Evolutionary conservation across 202 grass and related monocot species (phyloP).

Genomic region (Carex arenaria): DNA sequence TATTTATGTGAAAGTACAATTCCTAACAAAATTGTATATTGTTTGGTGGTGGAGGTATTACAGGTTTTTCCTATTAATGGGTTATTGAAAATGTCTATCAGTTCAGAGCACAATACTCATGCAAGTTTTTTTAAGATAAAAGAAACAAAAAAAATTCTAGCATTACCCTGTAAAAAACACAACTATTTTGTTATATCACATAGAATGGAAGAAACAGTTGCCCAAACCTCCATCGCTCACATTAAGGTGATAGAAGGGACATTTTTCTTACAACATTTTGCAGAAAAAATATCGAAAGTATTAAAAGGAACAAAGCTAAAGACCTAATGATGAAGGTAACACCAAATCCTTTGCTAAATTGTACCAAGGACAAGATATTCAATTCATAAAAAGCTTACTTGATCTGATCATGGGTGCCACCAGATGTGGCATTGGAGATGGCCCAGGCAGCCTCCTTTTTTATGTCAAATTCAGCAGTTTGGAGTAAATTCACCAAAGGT

Average conservation of each 20-base stretch:
- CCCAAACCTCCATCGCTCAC: not conserved
- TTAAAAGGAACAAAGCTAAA: not conserved
- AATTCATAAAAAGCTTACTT: constrained; percentile 36
- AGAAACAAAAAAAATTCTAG: not conserved
- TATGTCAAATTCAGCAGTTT: constrained; percentile 95
- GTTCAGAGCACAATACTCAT: not conserved
- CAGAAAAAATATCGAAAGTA: not conserved
- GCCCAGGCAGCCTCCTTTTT: constrained; percentile 99
- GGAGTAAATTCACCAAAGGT: constrained; percentile 70
- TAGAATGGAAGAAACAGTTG: not conserved
- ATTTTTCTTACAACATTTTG: not conserved
- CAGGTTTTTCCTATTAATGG: not conserved
- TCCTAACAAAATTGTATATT: not conserved
- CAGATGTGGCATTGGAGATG: constrained; percentile 93
- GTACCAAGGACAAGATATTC: not conserved
- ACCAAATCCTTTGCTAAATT: not conserved
- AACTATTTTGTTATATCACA: not conserved
- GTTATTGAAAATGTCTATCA: not conserved
- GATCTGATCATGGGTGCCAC: constrained; percentile 79
- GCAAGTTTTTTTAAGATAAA: not conserved
- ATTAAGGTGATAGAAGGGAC: not conserved
- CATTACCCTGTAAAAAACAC: not conserved
- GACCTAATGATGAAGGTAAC: not conserved
- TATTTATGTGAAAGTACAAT: not conserved
- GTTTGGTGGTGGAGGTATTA: not conserved